Evolutionary conservation across 495 filamentous ascomycete genomes (phyloP).

Genomic region (Penicillium pulvis): DNA sequence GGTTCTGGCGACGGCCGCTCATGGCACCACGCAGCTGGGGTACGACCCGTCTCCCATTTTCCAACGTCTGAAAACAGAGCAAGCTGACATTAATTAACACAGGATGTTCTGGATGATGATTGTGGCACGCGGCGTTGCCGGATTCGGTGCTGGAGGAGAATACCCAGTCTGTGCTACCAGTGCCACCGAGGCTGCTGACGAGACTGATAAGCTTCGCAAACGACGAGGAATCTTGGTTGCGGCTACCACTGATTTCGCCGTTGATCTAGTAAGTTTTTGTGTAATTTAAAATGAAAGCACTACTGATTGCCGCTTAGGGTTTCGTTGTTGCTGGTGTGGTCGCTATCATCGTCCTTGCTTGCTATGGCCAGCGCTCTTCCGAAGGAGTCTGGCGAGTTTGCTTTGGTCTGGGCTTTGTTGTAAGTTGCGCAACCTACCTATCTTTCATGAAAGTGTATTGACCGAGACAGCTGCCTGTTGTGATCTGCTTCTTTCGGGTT

Average conservation of each 20-base stretch:
- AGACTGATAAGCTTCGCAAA: slow-evolving; percentile 28
- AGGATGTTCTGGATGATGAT: slow-evolving; percentile 59
- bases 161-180: slow-evolving; percentile 49
- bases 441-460: background rate
- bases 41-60: background rate
- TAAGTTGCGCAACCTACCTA: slow-evolving; percentile 15
- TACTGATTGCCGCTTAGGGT: slow-evolving; percentile 19
- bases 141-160: slow-evolving; percentile 53
- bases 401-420: slow-evolving; percentile 39
- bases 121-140: slow-evolving; percentile 52
- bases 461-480: slow-evolving; percentile 27
- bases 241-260: slow-evolving; percentile 33
- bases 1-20: slow-evolving; percentile 33
- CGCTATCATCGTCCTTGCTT: slow-evolving; percentile 34
- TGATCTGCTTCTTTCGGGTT: slow-evolving; percentile 41
- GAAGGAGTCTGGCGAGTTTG: slow-evolving; percentile 39
- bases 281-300: background rate
- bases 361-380: slow-evolving; percentile 25
- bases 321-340: slow-evolving; percentile 35
- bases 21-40: slow-evolving; percentile 31
- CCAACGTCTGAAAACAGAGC: background rate
- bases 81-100: background rate
- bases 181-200: slow-evolving; percentile 51
- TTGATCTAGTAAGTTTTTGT: slow-evolving; percentile 17
- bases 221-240: slow-evolving; percentile 36